phyloP scores from a whole-genome alignment of 176 grass and related monocot species.

The Avena eriantha region DNA sequence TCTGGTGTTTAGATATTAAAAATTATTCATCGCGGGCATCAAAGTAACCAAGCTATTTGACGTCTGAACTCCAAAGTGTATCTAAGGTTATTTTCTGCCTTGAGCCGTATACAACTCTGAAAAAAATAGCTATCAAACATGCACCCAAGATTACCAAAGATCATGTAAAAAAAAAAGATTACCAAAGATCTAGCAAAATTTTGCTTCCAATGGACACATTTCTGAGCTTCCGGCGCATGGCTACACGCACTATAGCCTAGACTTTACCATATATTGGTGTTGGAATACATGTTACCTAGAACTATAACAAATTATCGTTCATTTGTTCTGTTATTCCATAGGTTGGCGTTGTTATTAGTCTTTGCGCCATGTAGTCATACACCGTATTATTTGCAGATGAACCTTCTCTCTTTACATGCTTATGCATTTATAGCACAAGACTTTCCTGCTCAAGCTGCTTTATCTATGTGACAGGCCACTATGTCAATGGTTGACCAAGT shows the following conservation, averaged over 20 bases:
- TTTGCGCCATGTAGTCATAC: not conserved
- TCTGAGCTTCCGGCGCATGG: not conserved
- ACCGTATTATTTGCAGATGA: not conserved
- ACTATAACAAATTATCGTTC: not conserved
- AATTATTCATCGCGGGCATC: not conserved
- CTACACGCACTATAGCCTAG: not conserved
- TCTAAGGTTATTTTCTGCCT: constrained; percentile 9
- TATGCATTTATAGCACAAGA: too few relatives aligned
- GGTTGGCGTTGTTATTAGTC: not conserved
- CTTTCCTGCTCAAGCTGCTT: too few relatives aligned
- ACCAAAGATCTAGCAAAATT: not conserved
- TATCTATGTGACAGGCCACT: too few relatives aligned
- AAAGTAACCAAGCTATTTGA: not conserved
- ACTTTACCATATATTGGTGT: not conserved
- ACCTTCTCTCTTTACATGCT: too few relatives aligned
- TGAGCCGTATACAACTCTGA: not conserved
- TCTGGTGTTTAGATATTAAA: constrained; percentile 4
- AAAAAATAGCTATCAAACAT: not conserved
- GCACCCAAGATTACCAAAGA: not conserved
- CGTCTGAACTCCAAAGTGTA: not conserved
- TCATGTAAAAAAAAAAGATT: too few relatives aligned
- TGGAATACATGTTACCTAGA: not conserved
- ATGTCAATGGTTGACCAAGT: not conserved
- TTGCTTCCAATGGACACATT: not conserved
- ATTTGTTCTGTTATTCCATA: not conserved